Percentiles rank a stretch among this genome's conserved stretches.
Evolutionary conservation across 768 basidiomycete species (phyloP).

Genomic region (Hygrocybe punicea): DNA sequence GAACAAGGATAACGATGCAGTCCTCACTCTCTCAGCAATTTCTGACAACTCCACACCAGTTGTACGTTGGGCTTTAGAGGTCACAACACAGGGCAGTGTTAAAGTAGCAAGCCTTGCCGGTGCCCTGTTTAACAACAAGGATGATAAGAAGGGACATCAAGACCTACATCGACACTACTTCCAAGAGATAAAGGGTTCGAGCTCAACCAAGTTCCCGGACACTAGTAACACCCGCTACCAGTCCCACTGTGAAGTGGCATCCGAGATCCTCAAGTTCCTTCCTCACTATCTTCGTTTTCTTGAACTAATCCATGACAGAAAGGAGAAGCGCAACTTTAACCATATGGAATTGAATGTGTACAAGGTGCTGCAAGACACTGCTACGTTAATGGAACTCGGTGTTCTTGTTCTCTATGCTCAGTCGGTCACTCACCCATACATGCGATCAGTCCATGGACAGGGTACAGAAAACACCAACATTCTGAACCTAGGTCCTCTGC

Average conservation of each 20-base stretch:
- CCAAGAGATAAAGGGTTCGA: conserved; percentile 22
- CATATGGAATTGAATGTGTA: conserved; percentile 38
- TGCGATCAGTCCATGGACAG: conserved; percentile 20
- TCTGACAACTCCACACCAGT: conserved; percentile 21
- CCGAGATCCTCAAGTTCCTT: conserved; percentile 25
- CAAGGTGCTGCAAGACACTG: conserved; percentile 19
- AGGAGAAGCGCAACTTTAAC: conserved; percentile 24
- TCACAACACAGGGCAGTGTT: conserved; percentile 21
- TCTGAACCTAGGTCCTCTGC: conserved; percentile 24
- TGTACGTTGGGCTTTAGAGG: conserved; percentile 15
- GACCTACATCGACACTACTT: conserved; percentile 8
- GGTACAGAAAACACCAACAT: conserved; percentile 15
- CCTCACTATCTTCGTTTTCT: conserved; percentile 26
- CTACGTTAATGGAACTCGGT: conserved; percentile 30
- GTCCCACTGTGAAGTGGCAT: conserved; percentile 29
- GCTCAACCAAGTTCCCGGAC: conserved; percentile 29
- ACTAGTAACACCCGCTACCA: conserved; percentile 37
- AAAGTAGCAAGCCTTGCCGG: conserved; percentile 28
- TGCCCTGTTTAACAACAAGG: conserved; percentile 20
- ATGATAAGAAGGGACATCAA: not conserved
- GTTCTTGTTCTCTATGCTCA: conserved; percentile 25
- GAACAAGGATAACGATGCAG: not conserved
- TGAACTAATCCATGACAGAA: conserved; percentile 23
- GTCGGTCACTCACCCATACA: conserved; percentile 24
- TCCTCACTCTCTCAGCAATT: too few species aligned